Conservation (phyloP, 2,329 filamentous ascomycete species). For the Venturiaceae sp. region DNA sequence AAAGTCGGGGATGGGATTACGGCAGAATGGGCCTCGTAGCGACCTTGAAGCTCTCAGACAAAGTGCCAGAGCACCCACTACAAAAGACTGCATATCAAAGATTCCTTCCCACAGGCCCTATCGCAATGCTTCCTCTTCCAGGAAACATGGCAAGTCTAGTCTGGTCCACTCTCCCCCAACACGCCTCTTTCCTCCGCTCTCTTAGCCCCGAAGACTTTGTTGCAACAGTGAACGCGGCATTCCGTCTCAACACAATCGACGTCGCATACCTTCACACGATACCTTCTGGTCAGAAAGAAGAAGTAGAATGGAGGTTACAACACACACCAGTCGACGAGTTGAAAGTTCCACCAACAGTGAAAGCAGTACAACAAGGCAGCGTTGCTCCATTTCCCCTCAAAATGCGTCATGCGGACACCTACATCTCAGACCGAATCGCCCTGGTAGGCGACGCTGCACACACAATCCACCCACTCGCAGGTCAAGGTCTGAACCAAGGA, state of each 20-base stretch:
- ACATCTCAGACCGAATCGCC: conserved; percentile 81
- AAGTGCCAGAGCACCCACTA: conserved; percentile 26
- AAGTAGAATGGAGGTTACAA: conserved; percentile 9
- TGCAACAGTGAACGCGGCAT: conserved; percentile 87
- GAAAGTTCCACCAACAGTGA: conserved; percentile 53
- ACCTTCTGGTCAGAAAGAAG: conserved; percentile 26
- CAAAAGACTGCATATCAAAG: conserved; percentile 82
- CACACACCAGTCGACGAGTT: conserved; percentile 9
- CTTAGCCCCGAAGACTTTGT: conserved; percentile 65
- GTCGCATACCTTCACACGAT: conserved; percentile 71
- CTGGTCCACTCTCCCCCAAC: conserved; percentile 82
- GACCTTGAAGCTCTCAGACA: conserved; percentile 61
- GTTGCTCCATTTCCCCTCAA: conserved; percentile 86
- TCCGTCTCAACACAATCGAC: conserved; percentile 71
- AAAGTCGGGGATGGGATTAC: conserved; percentile 88
- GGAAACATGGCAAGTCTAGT: conserved; percentile 77
- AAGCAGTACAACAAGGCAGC: conserved; percentile 65
- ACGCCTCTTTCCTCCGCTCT: conserved; percentile 70
- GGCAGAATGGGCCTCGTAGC: conserved; percentile 83
- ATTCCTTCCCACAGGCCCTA: conserved; percentile 84
- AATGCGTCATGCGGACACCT: conserved; percentile 88
- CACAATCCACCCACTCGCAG: conserved; percentile 87
- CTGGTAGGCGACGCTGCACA: conserved; percentile 88
- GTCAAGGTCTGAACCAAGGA: conserved; percentile 89
- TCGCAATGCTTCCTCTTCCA: conserved; percentile 84